Percentiles rank a stretch among this genome's conserved stretches.
Conservation (phyloP, 768 basidiomycete species). For the Hemileccinum rubropunctum region DNA sequence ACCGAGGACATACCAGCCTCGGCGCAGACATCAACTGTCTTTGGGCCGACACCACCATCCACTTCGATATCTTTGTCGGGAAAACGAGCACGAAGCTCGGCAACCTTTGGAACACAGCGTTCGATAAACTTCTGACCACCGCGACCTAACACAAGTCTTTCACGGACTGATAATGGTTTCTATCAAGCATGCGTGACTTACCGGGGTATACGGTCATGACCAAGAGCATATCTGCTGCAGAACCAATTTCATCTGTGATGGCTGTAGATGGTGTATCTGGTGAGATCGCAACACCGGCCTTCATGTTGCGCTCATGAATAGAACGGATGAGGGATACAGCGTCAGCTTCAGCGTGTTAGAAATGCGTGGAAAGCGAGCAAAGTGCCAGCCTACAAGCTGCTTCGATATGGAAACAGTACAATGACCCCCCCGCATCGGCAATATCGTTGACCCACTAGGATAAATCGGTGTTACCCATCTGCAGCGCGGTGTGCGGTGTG, state of each 20-base stretch:
- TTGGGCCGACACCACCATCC: constrained; percentile 95
- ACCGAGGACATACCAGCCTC: constrained; percentile 62
- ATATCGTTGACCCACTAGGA: constrained; percentile 93
- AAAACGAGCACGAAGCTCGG: constrained; percentile 86
- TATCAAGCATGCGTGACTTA: constrained; percentile 23
- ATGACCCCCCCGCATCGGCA: constrained; percentile 89
- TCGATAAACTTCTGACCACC: constrained; percentile 98
- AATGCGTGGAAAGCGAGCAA: constrained; percentile 11
- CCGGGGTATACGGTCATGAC: constrained; percentile 99
- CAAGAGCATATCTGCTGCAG: constrained; percentile 88
- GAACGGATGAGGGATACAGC: constrained; percentile 72
- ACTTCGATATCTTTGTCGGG: constrained; percentile 97
- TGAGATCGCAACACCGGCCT: constrained; percentile 94
- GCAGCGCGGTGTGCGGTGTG: background rate
- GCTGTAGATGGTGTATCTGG: constrained; percentile 88
- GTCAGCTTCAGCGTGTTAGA: constrained; percentile 45
- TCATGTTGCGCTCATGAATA: constrained; percentile 86
- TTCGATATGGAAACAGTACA: constrained; percentile 97
- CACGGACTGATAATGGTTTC: background rate
- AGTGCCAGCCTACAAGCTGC: constrained; percentile 64
- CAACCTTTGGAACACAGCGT: constrained; percentile 88
- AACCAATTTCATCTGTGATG: constrained; percentile 83
- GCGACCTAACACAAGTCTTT: constrained; percentile 48
- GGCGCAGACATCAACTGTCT: constrained; percentile 85
- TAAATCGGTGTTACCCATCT: background rate